Evolutionary conservation across 805 yeast species (phyloP), one percentile per base, ranked within the genome.

Genomic region (Kodamaea neixiangensis): DNA sequence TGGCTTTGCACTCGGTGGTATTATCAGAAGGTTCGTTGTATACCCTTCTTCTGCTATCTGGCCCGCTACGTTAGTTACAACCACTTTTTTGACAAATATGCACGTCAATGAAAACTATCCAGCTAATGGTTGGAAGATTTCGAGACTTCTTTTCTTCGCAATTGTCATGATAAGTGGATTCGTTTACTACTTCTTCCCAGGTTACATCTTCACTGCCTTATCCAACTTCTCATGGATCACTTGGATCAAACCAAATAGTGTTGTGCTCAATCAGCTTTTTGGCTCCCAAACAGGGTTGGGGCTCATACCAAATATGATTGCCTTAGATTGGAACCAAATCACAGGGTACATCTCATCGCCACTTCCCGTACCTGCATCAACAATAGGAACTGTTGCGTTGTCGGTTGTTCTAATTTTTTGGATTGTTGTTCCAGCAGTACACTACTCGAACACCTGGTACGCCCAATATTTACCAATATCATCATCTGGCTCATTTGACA

Each of bases 1-100:
- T 47, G 91, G 92, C 5, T 81, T 82, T 55, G 84, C 87, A 17
- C 64, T 83, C 48, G 88, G 88, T 40, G 91, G 92, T 21, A 47
- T 85, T 50, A 71, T 79, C 42, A 73, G 86, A 55, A 75, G 79
- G 54, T 71, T 83, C 29, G 72, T 86, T 54, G 84, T 86, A 13
- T 78, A 79, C 51, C 86, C 90, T 3, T 77, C 85, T 3, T 70
- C 81, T 14, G 79, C 84, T 67, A 75, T 85, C 46, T 87, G 92
- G 92, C 93, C 93, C 3, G 65, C 80, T 1, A 78, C 77, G 58
- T 72, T 87, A 61, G 87, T 84, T 47, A 73, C 83, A 3, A 61
- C 81, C 18, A 82, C 87, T 18, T 77, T 83, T 55, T 62, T 68
- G 73, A 80, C 68, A 71, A 80, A 60, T 75, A 78, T 66, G 71